Conservation (phyloP, 495 filamentous ascomycete genomes). For the Xylaria grammica region DNA sequence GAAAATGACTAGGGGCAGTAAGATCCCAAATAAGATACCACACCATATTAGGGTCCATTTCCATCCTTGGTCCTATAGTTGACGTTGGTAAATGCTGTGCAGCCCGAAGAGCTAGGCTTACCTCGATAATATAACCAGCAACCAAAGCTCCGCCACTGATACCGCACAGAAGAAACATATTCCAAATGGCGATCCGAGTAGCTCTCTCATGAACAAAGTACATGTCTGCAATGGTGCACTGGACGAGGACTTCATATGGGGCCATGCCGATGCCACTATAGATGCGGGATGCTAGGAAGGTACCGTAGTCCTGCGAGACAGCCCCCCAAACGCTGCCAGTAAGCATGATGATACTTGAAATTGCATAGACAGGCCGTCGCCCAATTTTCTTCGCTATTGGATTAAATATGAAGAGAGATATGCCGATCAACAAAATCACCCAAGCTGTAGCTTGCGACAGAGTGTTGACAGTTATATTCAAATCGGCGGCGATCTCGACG, state of each 20-base stretch:
- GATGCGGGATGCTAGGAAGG: slow-evolving; percentile 59
- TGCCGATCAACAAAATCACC: slow-evolving; percentile 42
- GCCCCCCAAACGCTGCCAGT: slow-evolving; percentile 65
- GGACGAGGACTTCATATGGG: slow-evolving; percentile 63
- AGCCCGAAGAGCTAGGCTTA: slow-evolving; percentile 14
- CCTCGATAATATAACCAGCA: slow-evolving; percentile 57
- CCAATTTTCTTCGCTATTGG: slow-evolving; percentile 69
- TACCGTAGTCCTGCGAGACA: slow-evolving; percentile 58
- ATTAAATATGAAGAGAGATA: slow-evolving; percentile 61
- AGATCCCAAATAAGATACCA: slow-evolving; percentile 57
- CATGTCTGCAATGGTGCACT: slow-evolving; percentile 60
- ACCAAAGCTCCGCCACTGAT: slow-evolving; percentile 57
- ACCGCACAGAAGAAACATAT: slow-evolving; percentile 62
- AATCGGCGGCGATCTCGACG: slow-evolving; percentile 43
- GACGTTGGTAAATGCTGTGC: neutral
- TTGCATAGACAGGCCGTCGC: slow-evolving; percentile 65
- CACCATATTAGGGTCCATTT: slow-evolving; percentile 62
- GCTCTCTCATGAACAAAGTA: slow-evolving; percentile 72
- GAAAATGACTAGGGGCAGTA: slow-evolving; percentile 52
- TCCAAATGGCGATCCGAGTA: slow-evolving; percentile 68
- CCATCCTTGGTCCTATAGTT: slow-evolving; percentile 51
- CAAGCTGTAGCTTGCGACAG: slow-evolving; percentile 45
- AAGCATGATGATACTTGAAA: slow-evolving; percentile 63
- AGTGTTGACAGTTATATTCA: slow-evolving; percentile 40
- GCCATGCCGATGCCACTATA: slow-evolving; percentile 61